Base-by-base conservation (phyloP, 2,329 filamentous ascomycete species). In the Cladosporium sp. region DNA sequence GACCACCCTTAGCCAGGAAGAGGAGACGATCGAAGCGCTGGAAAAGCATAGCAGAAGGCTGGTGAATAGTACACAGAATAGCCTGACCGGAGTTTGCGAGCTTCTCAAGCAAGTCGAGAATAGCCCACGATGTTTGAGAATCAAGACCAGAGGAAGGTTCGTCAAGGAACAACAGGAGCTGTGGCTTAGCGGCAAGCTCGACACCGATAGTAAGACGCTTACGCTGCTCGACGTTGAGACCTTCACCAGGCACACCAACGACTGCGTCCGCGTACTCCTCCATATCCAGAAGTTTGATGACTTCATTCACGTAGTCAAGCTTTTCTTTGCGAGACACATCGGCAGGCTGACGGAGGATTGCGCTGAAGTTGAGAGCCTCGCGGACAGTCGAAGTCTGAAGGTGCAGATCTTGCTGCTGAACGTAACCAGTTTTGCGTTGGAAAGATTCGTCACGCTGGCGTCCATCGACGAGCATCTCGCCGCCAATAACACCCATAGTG, bases 41-140 rank as follows among this genome's bases (percentile, higher is more conserved):
- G 83, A 97, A 97, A 63, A 97, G 85, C 85, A 96, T 93, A 38
- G 93, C 93, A 15, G 92, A 96, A n/a, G 94, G 94, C 78, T 98
- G 94, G 78, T 98, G 94, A 68, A 97, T 97, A 0, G 94, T 97
- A 81, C 93, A 97, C n/a, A 97, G 88, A 78, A 97, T 92, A 61
- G 94, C 93, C 77, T 96, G 92, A 18, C 94, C 93, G 69, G 88
- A 90, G 78, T 94, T 91, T 73, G 92, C 92, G 38, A 97, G 84
- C 79, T 96, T 97, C 79, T 96, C 90, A 49, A 98, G 86, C 12
- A 97, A 86, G 77, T 92, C 90, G 55, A 93, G 85, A 75, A 97
- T 97, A 69, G 92, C 91, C 92, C 92, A 97, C 0, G 93, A 94
- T 1, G 93, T 96, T 78, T 97, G 93, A 74, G 88, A 92, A 79